phyloP scores from a whole-genome alignment of 2,329 filamentous ascomycete genomes.

The Fusarium sp. region DNA sequence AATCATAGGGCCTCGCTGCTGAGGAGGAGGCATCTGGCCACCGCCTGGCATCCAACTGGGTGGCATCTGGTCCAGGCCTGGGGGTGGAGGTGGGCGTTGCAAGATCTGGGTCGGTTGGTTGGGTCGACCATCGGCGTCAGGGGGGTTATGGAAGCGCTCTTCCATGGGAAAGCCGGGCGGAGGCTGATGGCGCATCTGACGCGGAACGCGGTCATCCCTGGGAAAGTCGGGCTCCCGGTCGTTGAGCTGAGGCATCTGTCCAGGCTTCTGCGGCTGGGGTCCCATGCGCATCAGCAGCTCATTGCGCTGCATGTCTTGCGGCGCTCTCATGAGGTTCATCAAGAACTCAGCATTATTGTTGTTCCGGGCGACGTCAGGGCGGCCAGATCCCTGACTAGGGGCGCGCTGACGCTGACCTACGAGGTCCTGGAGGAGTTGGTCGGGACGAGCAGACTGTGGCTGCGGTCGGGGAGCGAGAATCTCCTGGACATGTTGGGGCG shows the following conservation, averaged over 20 bases:
- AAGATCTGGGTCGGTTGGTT: conserved; percentile 69
- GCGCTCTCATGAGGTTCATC: conserved; percentile 77
- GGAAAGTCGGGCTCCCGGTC: conserved; percentile 60
- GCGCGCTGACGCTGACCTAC: conserved; percentile 65
- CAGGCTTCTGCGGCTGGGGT: conserved; percentile 53
- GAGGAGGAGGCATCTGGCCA: conserved; percentile 55
- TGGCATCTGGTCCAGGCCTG: conserved; percentile 67
- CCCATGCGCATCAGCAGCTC: conserved; percentile 61
- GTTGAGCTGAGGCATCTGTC: conserved; percentile 48
- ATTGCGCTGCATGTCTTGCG: conserved; percentile 60
- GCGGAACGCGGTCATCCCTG: conserved; percentile 47
- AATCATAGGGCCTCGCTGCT: conserved; percentile 60
- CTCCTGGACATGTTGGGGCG: conserved; percentile 57
- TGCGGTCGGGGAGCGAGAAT: conserved; percentile 61
- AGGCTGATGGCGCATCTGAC: conserved; percentile 55
- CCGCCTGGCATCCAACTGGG: conserved; percentile 61
- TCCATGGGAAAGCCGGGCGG: conserved; percentile 62
- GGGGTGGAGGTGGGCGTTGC: conserved; percentile 67
- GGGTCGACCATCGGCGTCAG: conserved; percentile 57
- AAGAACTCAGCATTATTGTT: conserved; percentile 82
- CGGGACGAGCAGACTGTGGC: conserved; percentile 60
- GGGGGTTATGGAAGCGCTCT: conserved; percentile 57
- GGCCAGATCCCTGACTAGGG: conserved; percentile 58
- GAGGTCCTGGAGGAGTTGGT: conserved; percentile 68
- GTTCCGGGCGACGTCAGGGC: conserved; percentile 56